Evolutionary conservation across 2,329 filamentous ascomycete genomes (phyloP), one percentile per base, ranked within the genome.

Genomic region (Ophiostoma perfectum): DNA sequence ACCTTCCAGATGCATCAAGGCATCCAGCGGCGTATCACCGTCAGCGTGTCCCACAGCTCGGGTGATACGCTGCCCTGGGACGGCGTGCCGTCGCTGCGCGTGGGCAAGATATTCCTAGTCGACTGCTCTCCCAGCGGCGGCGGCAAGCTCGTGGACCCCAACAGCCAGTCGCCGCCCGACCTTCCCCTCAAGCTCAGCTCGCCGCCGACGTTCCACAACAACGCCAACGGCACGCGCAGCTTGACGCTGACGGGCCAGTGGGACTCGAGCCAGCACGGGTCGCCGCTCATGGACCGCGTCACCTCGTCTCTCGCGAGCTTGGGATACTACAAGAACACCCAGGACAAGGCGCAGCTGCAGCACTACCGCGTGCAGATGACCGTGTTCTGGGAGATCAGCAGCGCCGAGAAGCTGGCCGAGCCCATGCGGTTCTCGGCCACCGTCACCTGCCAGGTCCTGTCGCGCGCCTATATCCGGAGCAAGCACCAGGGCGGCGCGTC

Each of bases 1-100:
- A 91, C 92, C 0, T 98, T 96, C 76, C 95, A 99, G 76, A 84
- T 99, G 44, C 95, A 97, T 74, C 95, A 99, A 78, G 95, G 95
- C 38, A 81, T 99, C 66, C 95, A 99, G 77, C 86, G 95, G 67
- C 88, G 95, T 1, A 88, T 99, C 66, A 88, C 91, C 6, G 87
- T 99, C 75, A 93, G 90, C 71, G 82, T 99, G n/a, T 92, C 91
- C 0, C 93, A 98, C 75, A 96, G 90, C 75, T 96, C 93, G 5
- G 93, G 93, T 16, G 91, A 96, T 71, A 88, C 88, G 9, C 80
- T 99, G 67, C 92, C 93, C 0, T 98, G 94, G 93, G 88, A 94
- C 71, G 90, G 95, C 71, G 87, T 97, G 36, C 87, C 85, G 14
- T 84, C 87, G 38, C 82, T 97, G 64, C 87, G 90, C 4, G 89